Base-by-base conservation (phyloP, 129 eudicot genomes). In the Kitagawia praeruptora region DNA sequence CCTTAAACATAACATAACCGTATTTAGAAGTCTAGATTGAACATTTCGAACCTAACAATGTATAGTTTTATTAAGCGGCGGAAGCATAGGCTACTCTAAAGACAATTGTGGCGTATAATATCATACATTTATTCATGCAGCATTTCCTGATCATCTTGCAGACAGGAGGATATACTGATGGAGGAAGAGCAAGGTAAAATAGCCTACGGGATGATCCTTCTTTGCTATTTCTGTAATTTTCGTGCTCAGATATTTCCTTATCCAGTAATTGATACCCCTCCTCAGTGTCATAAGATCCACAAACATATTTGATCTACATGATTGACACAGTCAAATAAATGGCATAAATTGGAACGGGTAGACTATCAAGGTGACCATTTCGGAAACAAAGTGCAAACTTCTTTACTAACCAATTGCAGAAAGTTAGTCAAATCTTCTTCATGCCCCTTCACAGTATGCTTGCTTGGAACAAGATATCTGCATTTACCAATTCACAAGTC, bases 101-200 rank as follows among this genome's bases (percentile, higher is more conserved):
- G 69, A 61, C 34, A 61, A 61, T n/a, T 61, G 69, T 61, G 69
- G 27, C n/a, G 6, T 19, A 6, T 19, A 75, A 45, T 42, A 54
- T 66, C 89, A 72, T 92, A 96, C 99, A 89, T 85, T 88, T 90
- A 80, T 89, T 90, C 97, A 89, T 90, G 89, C 93, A 87, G 76
- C 87, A 85, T 70, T 70, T 79, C 81, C 80, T 92, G 71, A 96
- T 96, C 99, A 92, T 96, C 80, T 83, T 96, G 93, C 97, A 90
- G 87, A 96, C 98, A 45, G 96, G 75, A 56, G 99, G 98, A 88
- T 96, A 96, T 28, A 96, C 98, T 70, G 99, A 92, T 74, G 99
- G 99, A 75, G 99, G 99, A 83, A 96, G 99, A 74, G 98, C 98
- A 72, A 96, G 91, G 83, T 96, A 96, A 83, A 96, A 96, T 47